Conservation (phyloP, 2,329 filamentous ascomycete genomes). For the Aspergillus candidus region DNA sequence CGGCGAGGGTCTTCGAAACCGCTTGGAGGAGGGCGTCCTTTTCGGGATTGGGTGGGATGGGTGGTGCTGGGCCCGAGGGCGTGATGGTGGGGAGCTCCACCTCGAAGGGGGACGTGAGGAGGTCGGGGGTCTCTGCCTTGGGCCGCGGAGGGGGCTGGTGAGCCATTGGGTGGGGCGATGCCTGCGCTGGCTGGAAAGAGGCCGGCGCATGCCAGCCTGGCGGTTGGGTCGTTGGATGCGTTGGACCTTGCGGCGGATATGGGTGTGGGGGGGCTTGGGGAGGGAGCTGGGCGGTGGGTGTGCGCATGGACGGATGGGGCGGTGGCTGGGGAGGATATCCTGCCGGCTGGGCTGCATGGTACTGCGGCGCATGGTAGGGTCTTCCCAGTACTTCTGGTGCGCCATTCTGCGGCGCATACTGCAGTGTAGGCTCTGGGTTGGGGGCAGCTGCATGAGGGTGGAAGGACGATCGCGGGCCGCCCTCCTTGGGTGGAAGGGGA, state of each 20-base stretch:
- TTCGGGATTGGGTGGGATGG: constrained; percentile 90
- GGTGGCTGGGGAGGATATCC: too few species aligned
- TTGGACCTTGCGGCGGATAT: constrained; percentile 17
- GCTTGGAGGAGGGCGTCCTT: constrained; percentile 80
- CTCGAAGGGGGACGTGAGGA: constrained; percentile 59
- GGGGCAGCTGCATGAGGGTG: constrained; percentile 8
- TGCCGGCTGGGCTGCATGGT: neutral
- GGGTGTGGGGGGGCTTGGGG: constrained; percentile 16
- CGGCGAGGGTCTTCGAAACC: constrained; percentile 63
- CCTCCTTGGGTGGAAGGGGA: constrained; percentile 34
- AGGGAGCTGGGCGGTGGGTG: constrained; percentile 4
- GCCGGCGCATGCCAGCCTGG: too few species aligned
- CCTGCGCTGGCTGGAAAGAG: constrained; percentile 10
- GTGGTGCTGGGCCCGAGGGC: constrained; percentile 57
- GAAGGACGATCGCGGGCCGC: constrained; percentile 14
- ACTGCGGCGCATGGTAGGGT: constrained; percentile 4
- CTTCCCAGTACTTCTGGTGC: constrained; percentile 12
- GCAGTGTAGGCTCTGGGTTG: constrained; percentile 17
- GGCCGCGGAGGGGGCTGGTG: constrained; percentile 20
- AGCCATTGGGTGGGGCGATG: constrained; percentile 12
- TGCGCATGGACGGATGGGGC: neutral
- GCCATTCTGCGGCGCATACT: constrained; percentile 24
- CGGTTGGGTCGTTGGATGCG: constrained; percentile 6
- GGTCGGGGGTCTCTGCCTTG: constrained; percentile 44
- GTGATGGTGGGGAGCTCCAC: constrained; percentile 48